Conservation (phyloP, 257 asterid species). For the Parsonsia alboflavescens region DNA sequence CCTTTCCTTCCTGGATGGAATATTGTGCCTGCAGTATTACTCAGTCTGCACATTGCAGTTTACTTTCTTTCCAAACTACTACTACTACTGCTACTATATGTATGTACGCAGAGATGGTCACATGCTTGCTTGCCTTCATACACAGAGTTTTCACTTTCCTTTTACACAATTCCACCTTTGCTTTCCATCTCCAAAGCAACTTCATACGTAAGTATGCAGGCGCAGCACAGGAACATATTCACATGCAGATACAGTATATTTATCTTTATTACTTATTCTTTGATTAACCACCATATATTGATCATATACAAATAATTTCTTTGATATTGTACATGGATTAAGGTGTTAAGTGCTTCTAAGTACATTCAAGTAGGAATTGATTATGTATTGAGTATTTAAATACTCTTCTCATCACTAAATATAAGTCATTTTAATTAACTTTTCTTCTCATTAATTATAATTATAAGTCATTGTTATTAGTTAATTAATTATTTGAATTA, state of each 20-base stretch:
- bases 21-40: background rate
- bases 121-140: slow-evolving; percentile 16
- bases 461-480: too few species aligned
- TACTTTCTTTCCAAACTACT: background rate
- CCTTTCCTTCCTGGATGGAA: background rate
- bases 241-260: background rate
- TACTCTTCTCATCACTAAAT: too few species aligned
- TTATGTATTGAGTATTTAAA: too few species aligned
- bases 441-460: too few species aligned
- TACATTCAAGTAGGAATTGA: too few species aligned
- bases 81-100: background rate
- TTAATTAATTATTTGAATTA: too few species aligned
- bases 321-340: too few species aligned
- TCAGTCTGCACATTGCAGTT: background rate
- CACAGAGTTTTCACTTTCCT: slow-evolving; percentile 6
- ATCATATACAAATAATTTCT: too few species aligned
- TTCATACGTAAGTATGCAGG: background rate
- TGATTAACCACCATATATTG: background rate
- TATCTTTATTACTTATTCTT: background rate
- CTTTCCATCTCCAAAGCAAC: slow-evolving; percentile 37
- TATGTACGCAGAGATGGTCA: background rate
- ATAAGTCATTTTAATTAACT: too few species aligned
- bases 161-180: slow-evolving; percentile 12
- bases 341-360: too few species aligned
- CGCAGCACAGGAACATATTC: background rate